Evolutionary conservation across 2,329 filamentous ascomycete genomes (phyloP).

Genomic region (Monascus ruber): DNA sequence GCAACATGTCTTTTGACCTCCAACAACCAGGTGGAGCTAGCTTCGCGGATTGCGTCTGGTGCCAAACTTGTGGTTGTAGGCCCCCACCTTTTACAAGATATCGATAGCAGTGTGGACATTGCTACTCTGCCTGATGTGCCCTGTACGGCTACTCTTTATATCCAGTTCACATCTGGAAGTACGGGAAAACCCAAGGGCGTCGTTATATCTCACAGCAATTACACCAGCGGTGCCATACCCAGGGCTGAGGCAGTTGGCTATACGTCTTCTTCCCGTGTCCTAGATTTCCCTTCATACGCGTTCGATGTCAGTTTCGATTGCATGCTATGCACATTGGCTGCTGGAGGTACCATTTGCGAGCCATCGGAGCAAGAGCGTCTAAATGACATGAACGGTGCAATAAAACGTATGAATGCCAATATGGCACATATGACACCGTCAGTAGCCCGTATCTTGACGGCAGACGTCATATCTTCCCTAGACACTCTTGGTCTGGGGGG

Average conservation of each 20-base stretch:
- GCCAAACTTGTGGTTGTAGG: background rate
- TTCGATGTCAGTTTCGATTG: conserved; percentile 39
- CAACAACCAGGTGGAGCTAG: background rate
- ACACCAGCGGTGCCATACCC: conserved; percentile 30
- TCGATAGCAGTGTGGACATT: background rate
- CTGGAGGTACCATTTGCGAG: conserved; percentile 44
- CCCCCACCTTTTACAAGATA: background rate
- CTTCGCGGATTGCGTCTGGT: background rate
- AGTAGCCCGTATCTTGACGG: conserved; percentile 32
- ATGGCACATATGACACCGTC: conserved; percentile 45
- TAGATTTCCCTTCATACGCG: conserved; percentile 40
- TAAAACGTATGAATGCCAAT: conserved; percentile 31
- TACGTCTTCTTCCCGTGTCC: conserved; percentile 22
- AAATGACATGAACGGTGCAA: conserved; percentile 26
- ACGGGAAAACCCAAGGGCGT: conserved; percentile 93
- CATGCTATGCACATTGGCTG: conserved; percentile 37
- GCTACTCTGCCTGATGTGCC: background rate
- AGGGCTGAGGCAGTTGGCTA: background rate
- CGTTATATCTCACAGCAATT: conserved; percentile 10
- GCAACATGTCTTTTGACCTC: background rate
- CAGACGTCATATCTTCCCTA: conserved; percentile 22
- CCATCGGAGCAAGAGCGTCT: conserved; percentile 33
- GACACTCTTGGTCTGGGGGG: conserved; percentile 23
- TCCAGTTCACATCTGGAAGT: conserved; percentile 85
- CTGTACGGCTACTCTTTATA: conserved; percentile 55